Evolutionary conservation across 768 basidiomycete species (phyloP).

Genomic region (Termitomyces sp.): DNA sequence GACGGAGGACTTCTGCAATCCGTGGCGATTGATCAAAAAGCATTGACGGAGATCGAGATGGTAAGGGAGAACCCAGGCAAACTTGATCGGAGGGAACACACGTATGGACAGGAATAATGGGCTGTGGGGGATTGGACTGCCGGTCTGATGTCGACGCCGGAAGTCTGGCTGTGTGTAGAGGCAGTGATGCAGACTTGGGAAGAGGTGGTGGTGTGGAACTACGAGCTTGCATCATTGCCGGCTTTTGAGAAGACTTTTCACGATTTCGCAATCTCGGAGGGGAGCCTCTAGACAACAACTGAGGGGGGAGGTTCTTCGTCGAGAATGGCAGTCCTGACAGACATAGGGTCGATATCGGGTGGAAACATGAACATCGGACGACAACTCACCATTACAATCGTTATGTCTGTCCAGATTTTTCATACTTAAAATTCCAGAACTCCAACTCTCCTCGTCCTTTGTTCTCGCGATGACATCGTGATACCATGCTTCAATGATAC

Average conservation of each 20-base stretch:
- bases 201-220: slow-evolving; percentile 80
- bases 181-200: slow-evolving; percentile 77
- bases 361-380: slow-evolving; percentile 3
- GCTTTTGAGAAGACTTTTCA: slow-evolving; percentile 47
- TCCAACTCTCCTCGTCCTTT: slow-evolving; percentile 71
- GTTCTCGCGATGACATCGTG: slow-evolving; percentile 59
- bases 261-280: slow-evolving; percentile 58
- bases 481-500: slow-evolving; percentile 78
- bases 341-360: slow-evolving; percentile 3
- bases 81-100: slow-evolving; percentile 24
- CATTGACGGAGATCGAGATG: slow-evolving; percentile 37
- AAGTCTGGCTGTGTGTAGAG: slow-evolving; percentile 61
- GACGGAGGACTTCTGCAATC: slow-evolving; percentile 70
- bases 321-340: slow-evolving; percentile 47
- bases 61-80: slow-evolving; percentile 25
- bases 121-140: slow-evolving; percentile 23
- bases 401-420: slow-evolving; percentile 70
- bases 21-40: slow-evolving; percentile 63
- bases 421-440: slow-evolving; percentile 73
- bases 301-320: slow-evolving; percentile 18
- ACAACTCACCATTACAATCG: slow-evolving; percentile 56
- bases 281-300: slow-evolving; percentile 36
- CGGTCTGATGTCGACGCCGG: slow-evolving; percentile 28
- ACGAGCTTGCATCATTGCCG: slow-evolving; percentile 36
- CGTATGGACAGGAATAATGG: slow-evolving; percentile 22